Evolutionary conservation across 805 yeast species (phyloP).

Genomic region (Lipomyces oligophaga): DNA sequence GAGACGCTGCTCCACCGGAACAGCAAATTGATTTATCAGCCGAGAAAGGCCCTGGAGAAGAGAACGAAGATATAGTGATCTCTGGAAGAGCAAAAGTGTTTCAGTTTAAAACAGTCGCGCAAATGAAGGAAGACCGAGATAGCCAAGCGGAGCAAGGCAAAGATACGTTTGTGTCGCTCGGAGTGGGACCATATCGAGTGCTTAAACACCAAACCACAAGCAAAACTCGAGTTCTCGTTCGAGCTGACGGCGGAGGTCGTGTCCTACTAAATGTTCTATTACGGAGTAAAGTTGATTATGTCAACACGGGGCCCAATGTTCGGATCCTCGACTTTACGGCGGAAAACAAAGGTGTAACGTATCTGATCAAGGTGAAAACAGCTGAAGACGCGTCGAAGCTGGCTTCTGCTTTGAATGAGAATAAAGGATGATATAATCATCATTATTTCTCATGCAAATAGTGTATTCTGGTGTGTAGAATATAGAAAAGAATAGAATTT

Average conservation of each 20-base stretch:
- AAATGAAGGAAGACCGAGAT: slow-evolving; percentile 31
- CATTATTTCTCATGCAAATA: no score
- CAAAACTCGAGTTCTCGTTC: slow-evolving; percentile 67
- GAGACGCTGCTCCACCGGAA: slow-evolving; percentile 32
- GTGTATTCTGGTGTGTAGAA: no score
- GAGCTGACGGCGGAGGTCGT: slow-evolving; percentile 87
- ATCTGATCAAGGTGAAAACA: slow-evolving; percentile 71
- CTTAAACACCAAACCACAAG: slow-evolving; percentile 56
- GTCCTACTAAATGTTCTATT: slow-evolving; percentile 59
- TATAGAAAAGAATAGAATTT: no score
- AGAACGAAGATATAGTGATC: slow-evolving; percentile 61
- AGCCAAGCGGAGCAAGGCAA: slow-evolving; percentile 3
- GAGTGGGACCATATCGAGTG: slow-evolving; percentile 79
- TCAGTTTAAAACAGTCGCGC: slow-evolving; percentile 52
- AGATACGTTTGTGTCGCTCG: slow-evolving; percentile 52
- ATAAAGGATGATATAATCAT: slow-evolving; percentile 28
- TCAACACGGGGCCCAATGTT: slow-evolving; percentile 58
- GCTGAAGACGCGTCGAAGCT: slow-evolving; percentile 61
- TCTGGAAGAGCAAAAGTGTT: slow-evolving; percentile 69
- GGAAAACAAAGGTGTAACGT: slow-evolving; percentile 52
- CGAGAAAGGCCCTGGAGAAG: slow-evolving; percentile 75
- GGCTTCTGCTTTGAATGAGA: slow-evolving; percentile 37
- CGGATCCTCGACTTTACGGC: slow-evolving; percentile 55
- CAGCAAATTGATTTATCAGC: slow-evolving; percentile 51
- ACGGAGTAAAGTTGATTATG: slow-evolving; percentile 47